Evolutionary conservation across 345 rosid genomes (phyloP), one percentile per base, ranked within the genome.

Genomic region (Moricandia arvensis): DNA sequence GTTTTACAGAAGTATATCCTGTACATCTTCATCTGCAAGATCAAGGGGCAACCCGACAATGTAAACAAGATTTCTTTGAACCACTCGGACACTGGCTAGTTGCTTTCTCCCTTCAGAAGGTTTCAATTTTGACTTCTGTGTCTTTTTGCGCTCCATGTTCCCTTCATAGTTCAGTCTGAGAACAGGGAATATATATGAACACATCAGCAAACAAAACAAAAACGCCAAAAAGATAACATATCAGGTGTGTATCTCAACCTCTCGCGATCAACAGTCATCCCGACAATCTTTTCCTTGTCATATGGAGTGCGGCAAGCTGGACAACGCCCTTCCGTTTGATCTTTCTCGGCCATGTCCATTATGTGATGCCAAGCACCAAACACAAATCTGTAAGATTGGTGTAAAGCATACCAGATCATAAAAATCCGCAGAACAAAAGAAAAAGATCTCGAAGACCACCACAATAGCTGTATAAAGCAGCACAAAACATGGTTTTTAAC

Each of bases 331-430:
- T 88, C 97, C 6, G 87, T 65, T 1, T 83, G 88, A 83, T 88
- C 93, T 86, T 91, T 93, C 84, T 91, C 98, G 47, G 98, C 97
- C 97, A 93, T 91, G 63, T 93, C 93, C 91, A 88, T 87, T 27
- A 93, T 82, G 59, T 91, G 97, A 82, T 91, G 91, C 98, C 98
- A 93, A 66, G n/a, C 98, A 93, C 97, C 98, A 93, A 63, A 93
- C 94, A 82, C 98, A 93, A 63, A 93, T 84, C 98, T 93, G 79
- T 53, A 74, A 62, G 26, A 49, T 61, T 66, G 12, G 9, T 59
- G 47, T 27, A 69, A 62, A 9, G 49, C 17, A 60, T 2, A 61
- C 8, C 10, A 76, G 62, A 69, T 24, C 33, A 59, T 13, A 26
- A 66, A 66, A 74, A 38, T 55, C 17, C 18, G 24, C 8, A 57